Base-by-base conservation (phyloP, 345 rosid species). In the Clarkia xantiana region DNA sequence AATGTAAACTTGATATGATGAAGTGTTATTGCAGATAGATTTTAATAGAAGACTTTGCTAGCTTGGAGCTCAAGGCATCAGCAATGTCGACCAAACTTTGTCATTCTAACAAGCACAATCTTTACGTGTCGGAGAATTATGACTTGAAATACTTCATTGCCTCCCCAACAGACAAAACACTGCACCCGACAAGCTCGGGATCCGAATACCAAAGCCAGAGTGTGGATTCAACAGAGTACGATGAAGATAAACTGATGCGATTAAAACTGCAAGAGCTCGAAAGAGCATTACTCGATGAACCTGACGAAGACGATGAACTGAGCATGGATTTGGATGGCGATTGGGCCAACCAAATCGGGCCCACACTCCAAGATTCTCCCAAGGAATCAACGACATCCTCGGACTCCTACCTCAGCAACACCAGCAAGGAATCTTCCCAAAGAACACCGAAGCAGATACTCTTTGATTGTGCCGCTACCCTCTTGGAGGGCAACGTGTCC, bases 261-360 rank as follows among this genome's bases (percentile, higher is more conserved):
- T 49, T 82, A 54, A 91, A 81, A 76, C 76, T 91, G 65, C 78
- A 72, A 61, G 98, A 91, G 51, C 78, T 91, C 39, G 98, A 91
- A 65, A 81, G 85, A 72, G 93, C 73, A 10, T 67, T 91, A 34
- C 84, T 91, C 0, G 77, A 57, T 19, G n/a, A n/a, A n/a, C n/a
- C n/a, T n/a, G n/a, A 74, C 19, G 66, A 54, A 20, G 85, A 76
- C 41, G 80, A 78, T 54, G 73, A 71, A 36, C 71, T 68, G 6
- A 52, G 69, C 60, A 85, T 91, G 94, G 96, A 86, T 64, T 68
- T 91, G 44, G 98, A 86, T 54, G 74, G 56, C 18, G 94, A 79
- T 54, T 91, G 93, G 96, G 78, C 80, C 11, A 81, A 72, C 45
- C 81, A 67, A 19, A 57, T 57, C 57, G 67, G 61, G 56, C 70